A percentile compares a stretch with the other conserved stretches of the same genome.
Conservation (phyloP, 805 yeast genomes). For the Saturnispora dispora region DNA sequence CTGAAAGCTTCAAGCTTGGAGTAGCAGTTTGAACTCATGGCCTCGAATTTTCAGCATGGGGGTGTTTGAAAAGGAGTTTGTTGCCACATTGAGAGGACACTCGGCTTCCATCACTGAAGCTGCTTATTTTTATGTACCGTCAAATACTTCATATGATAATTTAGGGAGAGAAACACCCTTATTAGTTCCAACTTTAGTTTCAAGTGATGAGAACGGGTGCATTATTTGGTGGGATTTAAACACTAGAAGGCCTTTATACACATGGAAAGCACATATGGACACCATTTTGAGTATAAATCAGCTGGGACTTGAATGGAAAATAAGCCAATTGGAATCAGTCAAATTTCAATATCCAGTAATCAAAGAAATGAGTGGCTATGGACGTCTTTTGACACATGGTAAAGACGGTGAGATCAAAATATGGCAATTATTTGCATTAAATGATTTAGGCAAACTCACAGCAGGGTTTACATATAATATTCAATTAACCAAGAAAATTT, state of each 20-base stretch:
- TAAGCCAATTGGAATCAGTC: conserved; percentile 13
- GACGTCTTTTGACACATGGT: conserved; percentile 53
- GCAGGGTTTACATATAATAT: conserved; percentile 9
- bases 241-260: conserved; percentile 44
- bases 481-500: conserved; percentile 14
- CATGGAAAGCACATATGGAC: conserved; percentile 51
- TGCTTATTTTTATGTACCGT: conserved; percentile 6
- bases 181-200: conserved; percentile 32
- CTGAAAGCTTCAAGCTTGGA: not conserved
- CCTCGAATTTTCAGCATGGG: not conserved
- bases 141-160: conserved; percentile 1
- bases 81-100: conserved; percentile 31
- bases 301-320: conserved; percentile 29
- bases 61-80: conserved; percentile 20
- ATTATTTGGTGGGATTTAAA: conserved; percentile 56
- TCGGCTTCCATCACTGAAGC: conserved; percentile 6
- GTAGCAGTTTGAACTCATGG: not conserved
- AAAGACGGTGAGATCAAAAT: conserved; percentile 48
- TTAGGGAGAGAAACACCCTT: conserved; percentile 14
- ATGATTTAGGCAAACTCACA: not conserved
- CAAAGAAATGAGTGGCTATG: conserved; percentile 17
- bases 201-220: conserved; percentile 59
- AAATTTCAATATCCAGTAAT: conserved; percentile 9
- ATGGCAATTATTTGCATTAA: conserved; percentile 32
- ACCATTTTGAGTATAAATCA: conserved; percentile 43